These are phyloP conservation scores for Gossypium arboreum DNA, from an alignment of 345 rosid species.

Conservation along the genomic window DNA sequence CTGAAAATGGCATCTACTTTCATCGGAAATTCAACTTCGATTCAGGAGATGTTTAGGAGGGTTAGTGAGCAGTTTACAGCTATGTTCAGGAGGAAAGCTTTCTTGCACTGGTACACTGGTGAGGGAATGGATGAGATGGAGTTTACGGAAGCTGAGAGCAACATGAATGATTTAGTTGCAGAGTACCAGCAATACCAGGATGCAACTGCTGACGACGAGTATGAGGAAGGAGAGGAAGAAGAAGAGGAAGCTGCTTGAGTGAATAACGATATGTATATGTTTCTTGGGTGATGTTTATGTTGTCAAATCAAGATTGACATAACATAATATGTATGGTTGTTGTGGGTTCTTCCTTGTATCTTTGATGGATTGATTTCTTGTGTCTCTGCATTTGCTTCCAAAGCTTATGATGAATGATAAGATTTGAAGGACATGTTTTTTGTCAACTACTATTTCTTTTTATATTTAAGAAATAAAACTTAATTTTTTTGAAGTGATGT, in stretches of 20 bases:
- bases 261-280: not conserved
- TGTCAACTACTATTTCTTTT: not conserved
- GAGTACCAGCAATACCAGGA: conserved; percentile 7
- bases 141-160: not conserved
- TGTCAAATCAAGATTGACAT: not conserved
- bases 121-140: conserved; percentile 10
- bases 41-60: conserved; percentile 7
- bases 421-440: not conserved
- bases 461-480: not conserved
- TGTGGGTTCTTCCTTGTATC: not conserved
- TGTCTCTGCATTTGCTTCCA: not conserved
- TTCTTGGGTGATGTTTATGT: not conserved
- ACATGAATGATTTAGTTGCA: conserved; percentile 7
- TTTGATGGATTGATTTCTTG: not conserved
- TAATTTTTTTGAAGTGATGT: not conserved
- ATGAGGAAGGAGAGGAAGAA: not conserved
- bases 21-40: conserved; percentile 1
- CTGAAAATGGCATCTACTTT: conserved; percentile 7
- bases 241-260: conserved; percentile 5
- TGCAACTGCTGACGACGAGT: conserved; percentile 6
- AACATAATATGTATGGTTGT: not conserved
- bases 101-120: conserved; percentile 5
- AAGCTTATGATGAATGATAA: not conserved
- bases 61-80: conserved; percentile 1
- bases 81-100: conserved; percentile 7